phyloP scores from a whole-genome alignment of 805 yeast genomes.

The Saturnispora galanensis region DNA sequence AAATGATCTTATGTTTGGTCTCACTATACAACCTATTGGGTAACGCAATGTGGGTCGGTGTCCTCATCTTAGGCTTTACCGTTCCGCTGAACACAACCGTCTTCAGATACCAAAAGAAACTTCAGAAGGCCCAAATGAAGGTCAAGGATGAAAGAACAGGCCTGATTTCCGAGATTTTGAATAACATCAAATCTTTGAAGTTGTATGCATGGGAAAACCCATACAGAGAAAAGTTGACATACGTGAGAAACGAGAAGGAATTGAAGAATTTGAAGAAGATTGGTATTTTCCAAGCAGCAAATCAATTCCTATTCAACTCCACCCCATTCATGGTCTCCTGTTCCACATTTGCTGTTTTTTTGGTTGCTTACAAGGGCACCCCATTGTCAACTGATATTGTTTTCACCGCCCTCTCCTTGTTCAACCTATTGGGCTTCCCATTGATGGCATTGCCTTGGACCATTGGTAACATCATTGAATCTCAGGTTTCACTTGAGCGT shows the following conservation, averaged over 20 bases:
- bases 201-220: conserved; percentile 95
- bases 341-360: conserved; percentile 76
- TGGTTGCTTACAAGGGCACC: conserved; percentile 37
- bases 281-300: conserved; percentile 61
- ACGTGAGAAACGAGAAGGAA: conserved; percentile 84
- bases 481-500: conserved; percentile 74
- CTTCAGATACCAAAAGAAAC: conserved; percentile 54
- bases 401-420: conserved; percentile 80
- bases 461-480: conserved; percentile 75
- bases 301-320: conserved; percentile 69
- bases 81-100: conserved; percentile 70
- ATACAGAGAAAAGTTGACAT: conserved; percentile 57
- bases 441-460: conserved; percentile 88
- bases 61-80: conserved; percentile 62
- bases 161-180: conserved; percentile 75
- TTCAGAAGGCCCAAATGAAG: conserved; percentile 82
- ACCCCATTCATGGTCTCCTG: conserved; percentile 88
- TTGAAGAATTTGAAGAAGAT: conserved; percentile 64
- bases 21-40: conserved; percentile 70
- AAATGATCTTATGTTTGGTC: conserved; percentile 62
- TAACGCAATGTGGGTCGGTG: conserved; percentile 95
- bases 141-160: conserved; percentile 89
- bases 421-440: conserved; percentile 86
- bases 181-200: conserved; percentile 86
- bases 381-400: conserved; percentile 86